Evolutionary conservation across 345 rosid genomes (phyloP).

Genomic region (Murraya koenigii): DNA sequence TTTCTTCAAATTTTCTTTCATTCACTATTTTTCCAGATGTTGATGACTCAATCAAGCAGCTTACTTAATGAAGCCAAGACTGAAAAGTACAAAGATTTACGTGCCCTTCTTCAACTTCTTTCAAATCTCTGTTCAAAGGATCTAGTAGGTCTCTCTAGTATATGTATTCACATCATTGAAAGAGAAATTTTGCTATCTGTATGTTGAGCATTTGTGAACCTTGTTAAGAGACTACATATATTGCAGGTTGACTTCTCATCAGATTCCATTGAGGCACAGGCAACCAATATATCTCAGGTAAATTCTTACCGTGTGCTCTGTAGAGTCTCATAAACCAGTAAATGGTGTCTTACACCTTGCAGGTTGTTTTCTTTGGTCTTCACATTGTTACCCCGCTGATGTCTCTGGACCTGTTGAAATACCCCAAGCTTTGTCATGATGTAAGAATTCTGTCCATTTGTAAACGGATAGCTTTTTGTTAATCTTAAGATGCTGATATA

Average conservation of each 20-base stretch:
- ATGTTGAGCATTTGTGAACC: neutral
- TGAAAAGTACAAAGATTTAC: conserved; percentile 85
- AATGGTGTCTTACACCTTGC: conserved; percentile 38
- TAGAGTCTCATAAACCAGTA: conserved; percentile 9
- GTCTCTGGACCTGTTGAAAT: conserved; percentile 87
- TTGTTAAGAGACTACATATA: neutral
- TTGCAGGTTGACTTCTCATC: conserved; percentile 89
- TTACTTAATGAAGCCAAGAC: conserved; percentile 80
- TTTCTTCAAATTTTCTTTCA: neutral
- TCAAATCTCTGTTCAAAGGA: conserved; percentile 92
- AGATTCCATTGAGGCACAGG: conserved; percentile 64
- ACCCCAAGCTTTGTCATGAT: conserved; percentile 96
- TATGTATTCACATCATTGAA: neutral
- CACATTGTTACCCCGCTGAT: conserved; percentile 88
- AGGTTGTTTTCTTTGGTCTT: conserved; percentile 94
- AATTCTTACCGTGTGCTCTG: conserved; percentile 1
- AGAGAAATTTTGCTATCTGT: neutral
- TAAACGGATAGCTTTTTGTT: neutral
- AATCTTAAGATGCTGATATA: conserved; percentile 16
- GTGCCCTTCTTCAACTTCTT: conserved; percentile 97
- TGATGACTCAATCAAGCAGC: conserved; percentile 70
- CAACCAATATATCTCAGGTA: conserved; percentile 87
- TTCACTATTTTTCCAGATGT: conserved; percentile 46
- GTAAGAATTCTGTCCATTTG: conserved; percentile 45
- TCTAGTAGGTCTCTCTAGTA: conserved; percentile 45